phyloP scores from a whole-genome alignment of 106 monocot species.

The Iris macrosiphon region DNA sequence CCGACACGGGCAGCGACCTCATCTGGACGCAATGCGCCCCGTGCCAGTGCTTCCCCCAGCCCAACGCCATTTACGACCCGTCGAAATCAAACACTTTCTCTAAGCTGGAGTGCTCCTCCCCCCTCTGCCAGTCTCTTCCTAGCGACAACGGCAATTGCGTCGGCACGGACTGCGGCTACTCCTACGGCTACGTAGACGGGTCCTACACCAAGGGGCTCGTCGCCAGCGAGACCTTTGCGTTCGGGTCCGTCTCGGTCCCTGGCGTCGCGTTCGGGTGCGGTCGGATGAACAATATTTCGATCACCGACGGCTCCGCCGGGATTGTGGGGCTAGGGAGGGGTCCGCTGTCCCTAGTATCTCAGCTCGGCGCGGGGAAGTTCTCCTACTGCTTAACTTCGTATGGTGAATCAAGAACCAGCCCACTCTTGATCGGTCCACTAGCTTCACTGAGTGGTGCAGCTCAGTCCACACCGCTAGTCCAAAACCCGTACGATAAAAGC shows the following conservation, averaged over 20 bases:
- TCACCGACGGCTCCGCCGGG: conserved; percentile 20
- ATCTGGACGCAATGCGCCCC: conserved; percentile 51
- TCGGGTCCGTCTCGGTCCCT: conserved; percentile 11
- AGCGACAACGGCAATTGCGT: background rate
- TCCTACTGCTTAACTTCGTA: conserved; percentile 43
- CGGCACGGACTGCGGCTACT: conserved; percentile 9
- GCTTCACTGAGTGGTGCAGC: conserved; percentile 2
- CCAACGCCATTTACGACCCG: conserved; percentile 27
- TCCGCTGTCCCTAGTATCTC: conserved; percentile 32
- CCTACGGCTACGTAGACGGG: conserved; percentile 19
- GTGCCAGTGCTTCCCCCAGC: conserved; percentile 34
- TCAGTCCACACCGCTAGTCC: conserved; percentile 17
- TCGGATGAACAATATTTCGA: conserved; percentile 8
- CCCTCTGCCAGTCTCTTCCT: conserved; percentile 8
- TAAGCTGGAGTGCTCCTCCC: conserved; percentile 21
- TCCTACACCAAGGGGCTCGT: conserved; percentile 29
- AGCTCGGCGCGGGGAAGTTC: conserved; percentile 30
- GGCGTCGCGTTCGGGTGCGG: conserved; percentile 44
- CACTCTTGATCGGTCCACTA: conserved; percentile 32
- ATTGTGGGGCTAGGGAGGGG: conserved; percentile 41
- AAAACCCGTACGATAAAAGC: conserved; percentile 6
- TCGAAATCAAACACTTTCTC: conserved; percentile 28
- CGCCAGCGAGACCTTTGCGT: conserved; percentile 36
- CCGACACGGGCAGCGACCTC: conserved; percentile 61
- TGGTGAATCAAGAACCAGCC: conserved; percentile 24